Evolutionary conservation across 768 basidiomycete genomes (phyloP).

Genomic region (Leccinum barrowsii): DNA sequence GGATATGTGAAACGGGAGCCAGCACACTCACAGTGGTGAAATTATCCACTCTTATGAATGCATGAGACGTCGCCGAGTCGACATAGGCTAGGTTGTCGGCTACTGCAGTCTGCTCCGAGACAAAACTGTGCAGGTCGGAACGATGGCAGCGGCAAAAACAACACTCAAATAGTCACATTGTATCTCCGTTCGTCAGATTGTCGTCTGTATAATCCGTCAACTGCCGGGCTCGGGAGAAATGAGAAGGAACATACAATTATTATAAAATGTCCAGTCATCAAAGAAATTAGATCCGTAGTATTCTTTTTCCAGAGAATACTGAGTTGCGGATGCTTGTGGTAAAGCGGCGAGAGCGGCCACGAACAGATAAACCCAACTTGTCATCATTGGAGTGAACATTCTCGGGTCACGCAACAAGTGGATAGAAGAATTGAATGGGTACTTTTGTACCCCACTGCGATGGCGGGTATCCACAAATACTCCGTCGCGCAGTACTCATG

Average conservation of each 20-base stretch:
- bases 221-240: not conserved
- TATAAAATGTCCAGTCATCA: slow-evolving; percentile 64
- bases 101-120: slow-evolving; percentile 41
- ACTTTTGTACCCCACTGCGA: not conserved
- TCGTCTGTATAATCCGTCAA: slow-evolving; percentile 42
- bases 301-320: slow-evolving; percentile 52
- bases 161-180: slow-evolving; percentile 34
- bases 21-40: slow-evolving; percentile 42
- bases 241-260: slow-evolving; percentile 41
- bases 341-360: slow-evolving; percentile 6
- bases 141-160: not conserved
- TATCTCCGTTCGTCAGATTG: slow-evolving; percentile 68
- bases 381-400: slow-evolving; percentile 7
- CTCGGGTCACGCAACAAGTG: not conserved
- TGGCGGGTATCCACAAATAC: slow-evolving; percentile 10
- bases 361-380: slow-evolving; percentile 6
- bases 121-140: slow-evolving; percentile 38
- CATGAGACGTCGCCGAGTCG: slow-evolving; percentile 60
- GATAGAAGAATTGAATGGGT: not conserved
- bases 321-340: slow-evolving; percentile 23
- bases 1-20: not conserved
- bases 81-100: slow-evolving; percentile 56
- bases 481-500: not conserved
- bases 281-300: slow-evolving; percentile 65
- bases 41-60: slow-evolving; percentile 77